Evolutionary conservation across 768 basidiomycete species (phyloP), one percentile per base, ranked within the genome.

Genomic region (Suillus luteus): DNA sequence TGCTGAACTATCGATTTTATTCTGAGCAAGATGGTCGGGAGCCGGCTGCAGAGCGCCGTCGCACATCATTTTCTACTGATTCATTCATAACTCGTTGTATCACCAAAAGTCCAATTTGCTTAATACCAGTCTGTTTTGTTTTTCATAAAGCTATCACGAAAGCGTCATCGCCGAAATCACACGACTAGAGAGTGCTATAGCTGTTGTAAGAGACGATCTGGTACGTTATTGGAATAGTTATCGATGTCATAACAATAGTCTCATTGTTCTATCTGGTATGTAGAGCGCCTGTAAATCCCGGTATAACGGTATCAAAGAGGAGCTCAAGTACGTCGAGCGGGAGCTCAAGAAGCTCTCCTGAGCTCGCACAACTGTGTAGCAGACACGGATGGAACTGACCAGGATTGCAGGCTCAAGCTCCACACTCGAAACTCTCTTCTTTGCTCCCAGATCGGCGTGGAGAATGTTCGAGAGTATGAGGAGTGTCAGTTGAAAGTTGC

Each of bases 381-480:
- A 57, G 22, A 24, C 15, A 22, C 22, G 24, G 14, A 24, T 22
- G 22, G 1, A 17, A 40, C 55, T 57, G 22, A 57, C 37, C 8
- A 9, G 5, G 17, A 27, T 40, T 5, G 49, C 64, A 93, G 90
- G 83, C 85, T 17, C 82, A 84, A 73, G 76, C 73, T 19, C 80
- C 83, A 6, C 83, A 87, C 65, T 72, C 81, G 48, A 71, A 76
- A 19, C 81, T 93, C 38, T 79, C 84, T 46, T 79, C 77, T 99
- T 78, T 98, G 96, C 72, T 73, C 76, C 43, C 84, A 86, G 68
- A 95, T 98, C 67, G 84, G 86, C 11, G 89, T 97, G 8, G 73
- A 78, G 17, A 88, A 88, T 75, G 94, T 99, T 66, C 86, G 96
- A 33, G 93, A 96, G 68, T 99, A 96, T 72, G 96, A 99, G 76